phyloP scores from a whole-genome alignment of 371 early-diverging fungal genomes.

The Saksenaea vasiformis region DNA sequence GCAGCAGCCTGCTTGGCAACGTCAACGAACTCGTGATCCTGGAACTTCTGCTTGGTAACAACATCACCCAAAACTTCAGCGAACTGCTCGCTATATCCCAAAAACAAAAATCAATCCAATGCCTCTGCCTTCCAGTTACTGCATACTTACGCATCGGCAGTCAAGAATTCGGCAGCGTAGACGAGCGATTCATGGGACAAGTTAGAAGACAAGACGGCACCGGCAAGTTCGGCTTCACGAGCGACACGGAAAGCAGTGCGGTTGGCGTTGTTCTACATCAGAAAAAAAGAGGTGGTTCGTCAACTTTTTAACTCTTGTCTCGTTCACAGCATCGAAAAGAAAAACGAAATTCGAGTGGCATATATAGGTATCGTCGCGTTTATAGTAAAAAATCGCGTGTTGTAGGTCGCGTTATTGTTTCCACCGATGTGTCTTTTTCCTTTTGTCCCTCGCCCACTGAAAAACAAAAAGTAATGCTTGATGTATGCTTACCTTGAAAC shows the following conservation, averaged over 20 bases:
- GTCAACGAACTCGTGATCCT: conserved; percentile 86
- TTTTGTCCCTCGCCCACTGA: background rate
- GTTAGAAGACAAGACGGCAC: conserved; percentile 81
- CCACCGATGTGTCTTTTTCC: background rate
- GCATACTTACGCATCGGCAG: conserved; percentile 83
- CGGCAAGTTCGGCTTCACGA: conserved; percentile 93
- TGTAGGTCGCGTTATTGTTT: background rate
- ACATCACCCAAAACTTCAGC: conserved; percentile 82
- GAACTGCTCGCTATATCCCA: conserved; percentile 74
- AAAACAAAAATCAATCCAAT: background rate
- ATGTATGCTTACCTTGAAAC: conserved; percentile 78
- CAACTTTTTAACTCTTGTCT: background rate
- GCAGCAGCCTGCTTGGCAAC: conserved; percentile 66
- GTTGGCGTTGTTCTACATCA: conserved; percentile 68
- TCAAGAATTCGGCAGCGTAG: conserved; percentile 88
- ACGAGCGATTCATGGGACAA: conserved; percentile 84
- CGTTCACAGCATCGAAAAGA: background rate
- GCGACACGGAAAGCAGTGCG: conserved; percentile 88
- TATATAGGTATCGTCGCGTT: background rate
- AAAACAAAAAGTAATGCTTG: background rate
- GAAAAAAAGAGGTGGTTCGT: background rate
- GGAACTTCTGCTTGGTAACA: conserved; percentile 78
- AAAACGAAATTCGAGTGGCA: background rate
- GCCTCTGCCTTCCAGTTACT: background rate
- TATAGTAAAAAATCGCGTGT: conserved; percentile 3